A percentile compares a stretch with the other conserved stretches of the same genome.
These are phyloP conservation scores for Sordariomycetes sp. DNA, from an alignment of 2,329 filamentous ascomycete species.

Conservation along the genomic window DNA sequence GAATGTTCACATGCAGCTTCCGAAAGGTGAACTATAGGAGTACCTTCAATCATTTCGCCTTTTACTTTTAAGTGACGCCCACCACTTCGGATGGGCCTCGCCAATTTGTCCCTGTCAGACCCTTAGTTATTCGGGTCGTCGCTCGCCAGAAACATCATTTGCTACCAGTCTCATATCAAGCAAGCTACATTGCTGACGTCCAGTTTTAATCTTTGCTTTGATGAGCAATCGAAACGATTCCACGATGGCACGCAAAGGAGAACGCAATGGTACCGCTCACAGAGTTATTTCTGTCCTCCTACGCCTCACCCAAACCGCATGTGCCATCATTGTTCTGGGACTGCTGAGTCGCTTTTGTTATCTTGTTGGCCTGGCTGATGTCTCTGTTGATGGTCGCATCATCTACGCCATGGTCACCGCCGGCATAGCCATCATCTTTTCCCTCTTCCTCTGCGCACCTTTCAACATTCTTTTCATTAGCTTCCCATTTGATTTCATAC, in stretches of 20 bases:
- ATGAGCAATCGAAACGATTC: too few relatives aligned
- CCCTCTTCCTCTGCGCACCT: slow-evolving; percentile 11
- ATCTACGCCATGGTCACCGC: slow-evolving; percentile 15
- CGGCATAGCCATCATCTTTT: slow-evolving; percentile 15
- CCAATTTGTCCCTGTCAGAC: too few relatives aligned
- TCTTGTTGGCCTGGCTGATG: slow-evolving; percentile 5
- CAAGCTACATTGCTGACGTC: too few relatives aligned
- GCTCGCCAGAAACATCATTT: too few relatives aligned
- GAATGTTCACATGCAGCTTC: too few relatives aligned
- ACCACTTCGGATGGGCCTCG: too few relatives aligned
- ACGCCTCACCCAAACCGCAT: slow-evolving; percentile 9
- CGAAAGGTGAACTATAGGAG: too few relatives aligned
- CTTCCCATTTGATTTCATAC: slow-evolving; percentile 15
- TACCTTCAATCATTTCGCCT: too few relatives aligned
- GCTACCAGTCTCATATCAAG: too few relatives aligned
- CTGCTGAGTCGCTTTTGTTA: slow-evolving; percentile 13
- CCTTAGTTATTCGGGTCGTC: too few relatives aligned
- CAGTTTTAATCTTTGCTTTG: too few relatives aligned
- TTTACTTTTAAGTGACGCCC: too few relatives aligned
- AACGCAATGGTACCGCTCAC: slow-evolving; percentile 6
- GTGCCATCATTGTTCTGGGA: slow-evolving; percentile 13
- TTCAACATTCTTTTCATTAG: slow-evolving; percentile 11
- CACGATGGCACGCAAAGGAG: neutral
- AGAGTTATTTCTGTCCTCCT: slow-evolving; percentile 11
- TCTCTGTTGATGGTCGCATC: slow-evolving; percentile 8